Conservation (phyloP, 768 basidiomycete genomes). For the Tremella fuciformis region DNA sequence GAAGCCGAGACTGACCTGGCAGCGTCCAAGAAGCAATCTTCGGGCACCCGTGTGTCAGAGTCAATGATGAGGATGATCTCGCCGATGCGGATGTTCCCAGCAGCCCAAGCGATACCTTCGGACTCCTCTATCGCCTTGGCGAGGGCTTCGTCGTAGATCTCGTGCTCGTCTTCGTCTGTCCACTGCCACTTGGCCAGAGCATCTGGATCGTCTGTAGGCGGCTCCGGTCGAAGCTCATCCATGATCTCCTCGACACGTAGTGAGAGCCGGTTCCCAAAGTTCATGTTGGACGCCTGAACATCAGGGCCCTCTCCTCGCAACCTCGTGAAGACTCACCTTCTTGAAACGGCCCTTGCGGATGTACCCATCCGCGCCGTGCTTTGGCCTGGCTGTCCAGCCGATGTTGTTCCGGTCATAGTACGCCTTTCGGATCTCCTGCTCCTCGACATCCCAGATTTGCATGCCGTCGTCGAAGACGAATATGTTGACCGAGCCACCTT, state of each 20-base stretch:
- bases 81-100: slow-evolving; percentile 63
- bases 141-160: slow-evolving; percentile 67
- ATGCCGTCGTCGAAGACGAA: slow-evolving; percentile 70
- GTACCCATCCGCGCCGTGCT: slow-evolving; percentile 68
- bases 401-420: slow-evolving; percentile 73
- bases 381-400: slow-evolving; percentile 78
- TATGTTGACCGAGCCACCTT: slow-evolving; percentile 77
- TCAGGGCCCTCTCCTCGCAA: background rate
- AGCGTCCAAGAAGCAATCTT: slow-evolving; percentile 85
- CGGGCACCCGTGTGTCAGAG: slow-evolving; percentile 74
- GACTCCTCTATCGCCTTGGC: slow-evolving; percentile 69
- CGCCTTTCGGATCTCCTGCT: slow-evolving; percentile 64
- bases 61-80: slow-evolving; percentile 72
- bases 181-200: slow-evolving; percentile 49
- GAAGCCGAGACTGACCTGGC: slow-evolving; percentile 53
- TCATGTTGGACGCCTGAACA: slow-evolving; percentile 75
- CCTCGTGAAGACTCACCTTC: slow-evolving; percentile 56
- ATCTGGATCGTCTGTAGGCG: slow-evolving; percentile 32
- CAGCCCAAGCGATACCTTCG: slow-evolving; percentile 68
- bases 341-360: slow-evolving; percentile 85
- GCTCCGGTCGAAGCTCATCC: slow-evolving; percentile 57
- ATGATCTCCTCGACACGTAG: slow-evolving; percentile 61
- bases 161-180: slow-evolving; percentile 64
- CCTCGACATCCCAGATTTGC: slow-evolving; percentile 64
- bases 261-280: slow-evolving; percentile 70